Conservation (phyloP, 139 green algal genomes). For the Tetradesmus lagerheimii region DNA sequence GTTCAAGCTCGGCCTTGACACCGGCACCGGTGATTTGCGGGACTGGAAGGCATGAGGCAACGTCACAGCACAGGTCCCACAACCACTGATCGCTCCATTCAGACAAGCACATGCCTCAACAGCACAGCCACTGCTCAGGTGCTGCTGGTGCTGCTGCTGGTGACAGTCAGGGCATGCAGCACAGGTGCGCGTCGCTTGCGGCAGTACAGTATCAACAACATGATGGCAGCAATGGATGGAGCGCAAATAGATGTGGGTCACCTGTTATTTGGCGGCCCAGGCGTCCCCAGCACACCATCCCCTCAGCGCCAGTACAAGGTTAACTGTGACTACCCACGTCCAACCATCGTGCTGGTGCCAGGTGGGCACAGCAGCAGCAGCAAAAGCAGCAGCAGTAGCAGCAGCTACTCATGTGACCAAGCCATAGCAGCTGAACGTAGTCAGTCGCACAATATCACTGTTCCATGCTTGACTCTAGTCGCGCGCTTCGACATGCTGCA, state of each 20-base stretch:
- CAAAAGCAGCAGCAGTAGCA: not conserved
- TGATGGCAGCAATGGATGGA: not conserved
- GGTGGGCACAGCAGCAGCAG: not conserved
- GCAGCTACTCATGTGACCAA: no score
- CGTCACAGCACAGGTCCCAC: not conserved
- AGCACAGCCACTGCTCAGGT: not conserved
- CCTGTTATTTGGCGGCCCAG: not conserved
- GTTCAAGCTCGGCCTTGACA: not conserved
- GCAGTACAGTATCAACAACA: not conserved
- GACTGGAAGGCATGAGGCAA: not conserved
- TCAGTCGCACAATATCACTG: no score
- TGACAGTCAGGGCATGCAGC: not conserved
- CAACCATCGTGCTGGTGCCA: not conserved
- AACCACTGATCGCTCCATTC: not conserved
- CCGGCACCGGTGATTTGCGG: not conserved
- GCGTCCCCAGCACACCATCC: not conserved
- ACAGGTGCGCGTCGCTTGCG: not conserved
- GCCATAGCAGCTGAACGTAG: no score
- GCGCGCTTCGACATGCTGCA: no score
- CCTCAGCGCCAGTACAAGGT: not conserved
- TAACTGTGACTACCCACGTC: not conserved
- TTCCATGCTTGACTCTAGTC: no score
- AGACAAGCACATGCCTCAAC: not conserved
- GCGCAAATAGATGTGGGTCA: not conserved
- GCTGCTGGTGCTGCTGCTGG: not conserved